phyloP scores from a whole-genome alignment of 257 asterid genomes.

The Nicotiana tabacum region DNA sequence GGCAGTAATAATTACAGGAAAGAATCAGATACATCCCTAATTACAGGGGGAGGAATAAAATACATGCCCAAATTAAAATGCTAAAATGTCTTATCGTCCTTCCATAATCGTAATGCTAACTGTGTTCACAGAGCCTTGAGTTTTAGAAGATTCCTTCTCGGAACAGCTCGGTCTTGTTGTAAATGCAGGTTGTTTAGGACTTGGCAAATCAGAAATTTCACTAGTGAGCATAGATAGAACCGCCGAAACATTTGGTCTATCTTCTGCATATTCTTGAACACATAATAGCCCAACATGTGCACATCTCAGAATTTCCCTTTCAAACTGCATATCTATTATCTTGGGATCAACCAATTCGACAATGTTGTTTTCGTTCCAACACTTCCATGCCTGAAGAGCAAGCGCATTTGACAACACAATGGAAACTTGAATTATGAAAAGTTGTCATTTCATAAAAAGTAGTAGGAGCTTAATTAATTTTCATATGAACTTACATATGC shows the following conservation, averaged over 20 bases:
- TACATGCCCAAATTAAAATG: too few species aligned
- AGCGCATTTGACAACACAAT: neutral
- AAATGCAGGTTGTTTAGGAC: conserved; percentile 42
- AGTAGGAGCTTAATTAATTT: too few species aligned
- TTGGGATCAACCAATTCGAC: conserved; percentile 8
- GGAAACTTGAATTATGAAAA: too few species aligned
- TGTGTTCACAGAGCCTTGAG: conserved; percentile 21
- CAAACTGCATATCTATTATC: conserved; percentile 7
- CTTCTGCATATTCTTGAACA: conserved; percentile 54
- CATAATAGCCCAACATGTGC: conserved; percentile 59
- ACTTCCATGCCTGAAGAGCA: conserved; percentile 18
- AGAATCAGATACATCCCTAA: neutral
- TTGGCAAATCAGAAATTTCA: conserved; percentile 42
- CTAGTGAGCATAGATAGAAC: conserved; percentile 53
- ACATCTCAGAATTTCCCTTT: conserved; percentile 40
- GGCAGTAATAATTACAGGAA: neutral
- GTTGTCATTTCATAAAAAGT: too few species aligned
- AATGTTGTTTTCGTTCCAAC: conserved; percentile 6
- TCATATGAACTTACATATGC: too few species aligned
- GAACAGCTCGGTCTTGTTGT: conserved; percentile 11
- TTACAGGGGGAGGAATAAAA: neutral
- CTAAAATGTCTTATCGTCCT: too few species aligned
- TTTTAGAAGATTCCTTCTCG: conserved; percentile 28
- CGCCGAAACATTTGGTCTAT: conserved; percentile 46
- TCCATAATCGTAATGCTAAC: too few species aligned